Evolutionary conservation across 1,139 yeast species (phyloP).

Genomic region (Yamadazyma siamensis): DNA sequence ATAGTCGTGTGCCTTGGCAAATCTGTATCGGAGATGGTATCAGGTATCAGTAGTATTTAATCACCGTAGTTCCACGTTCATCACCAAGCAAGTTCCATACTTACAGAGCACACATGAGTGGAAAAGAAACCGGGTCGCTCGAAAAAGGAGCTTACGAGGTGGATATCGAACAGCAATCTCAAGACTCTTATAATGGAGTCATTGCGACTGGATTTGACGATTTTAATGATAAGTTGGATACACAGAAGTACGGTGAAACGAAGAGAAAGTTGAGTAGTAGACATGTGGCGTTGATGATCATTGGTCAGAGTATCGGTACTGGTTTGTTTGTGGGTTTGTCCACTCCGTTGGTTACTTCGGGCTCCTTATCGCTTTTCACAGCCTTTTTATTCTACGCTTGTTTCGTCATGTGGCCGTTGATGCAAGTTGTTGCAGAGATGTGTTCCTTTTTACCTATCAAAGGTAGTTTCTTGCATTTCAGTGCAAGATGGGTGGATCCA

Average conservation of each 20-base stretch:
- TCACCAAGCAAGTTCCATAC: too few species aligned
- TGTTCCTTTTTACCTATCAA: slow-evolving; percentile 38
- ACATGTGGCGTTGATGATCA: slow-evolving; percentile 47
- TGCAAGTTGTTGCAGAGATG: slow-evolving; percentile 41
- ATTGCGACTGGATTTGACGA: slow-evolving; percentile 23
- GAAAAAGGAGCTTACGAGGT: too few species aligned
- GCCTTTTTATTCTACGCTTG: slow-evolving; percentile 34
- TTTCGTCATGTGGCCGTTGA: slow-evolving; percentile 37
- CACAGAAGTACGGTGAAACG: slow-evolving; percentile 31
- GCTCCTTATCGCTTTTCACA: slow-evolving; percentile 35
- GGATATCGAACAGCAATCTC: slow-evolving; percentile 2
- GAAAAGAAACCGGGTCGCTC: too few species aligned
- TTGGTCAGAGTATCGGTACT: slow-evolving; percentile 52
- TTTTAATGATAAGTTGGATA: slow-evolving; percentile 30
- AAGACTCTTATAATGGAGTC: too few species aligned
- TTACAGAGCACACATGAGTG: too few species aligned
- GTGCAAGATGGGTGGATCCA: slow-evolving; percentile 39
- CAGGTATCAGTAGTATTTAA: too few species aligned
- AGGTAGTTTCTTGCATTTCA: slow-evolving; percentile 35
- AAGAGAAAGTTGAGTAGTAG: slow-evolving; percentile 39
- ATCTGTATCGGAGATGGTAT: too few species aligned
- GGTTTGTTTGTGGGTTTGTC: slow-evolving; percentile 43
- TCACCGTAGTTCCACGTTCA: too few species aligned
- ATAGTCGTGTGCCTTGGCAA: too few species aligned
- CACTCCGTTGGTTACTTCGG: slow-evolving; percentile 31